Base-by-base conservation (phyloP, 345 rosid species). In the Eucalyptus globulus region DNA sequence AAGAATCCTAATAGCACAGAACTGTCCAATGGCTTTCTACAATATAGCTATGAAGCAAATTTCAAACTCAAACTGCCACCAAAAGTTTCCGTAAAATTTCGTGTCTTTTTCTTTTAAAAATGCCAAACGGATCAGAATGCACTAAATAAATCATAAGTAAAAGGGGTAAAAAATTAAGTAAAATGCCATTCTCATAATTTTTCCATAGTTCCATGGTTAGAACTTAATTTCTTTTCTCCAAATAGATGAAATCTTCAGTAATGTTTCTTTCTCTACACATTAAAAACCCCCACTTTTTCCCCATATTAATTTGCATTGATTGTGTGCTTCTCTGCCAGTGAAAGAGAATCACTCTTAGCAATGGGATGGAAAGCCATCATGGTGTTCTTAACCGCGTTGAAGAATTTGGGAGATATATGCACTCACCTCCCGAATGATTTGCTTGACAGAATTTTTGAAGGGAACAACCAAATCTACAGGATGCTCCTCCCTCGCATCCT, bases 391-490 rank as follows among this genome's bases (percentile, higher is more conserved):
- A 40, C 27, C 1, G 29, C 29, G 11, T 21, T 22, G 47, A 76
- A 40, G 45, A 40, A 43, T 76, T 76, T 76, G 85, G 47, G 9
- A 40, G 47, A 76, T 76, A 40, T 76, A 76, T 6, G 15, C 65
- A 89, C 93, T 89, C 80, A 97, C 99, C 99, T 98, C 99, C 37
- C 98, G 97, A 60, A 93, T 90, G 76, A 98, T 96, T 91, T 97
- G 99, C 91, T 97, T 98, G 88, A 93, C 95, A 11, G 99, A 98
- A 87, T 95, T 96, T 91, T 96, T 93, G 62, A 98, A 96, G 88
- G 99, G 99, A 90, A 93, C 95, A 89, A 95, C 96, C 89, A 96
- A 90, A 93, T 97, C 99, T 21, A 92, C 80, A 43, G 19, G 94
- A 34, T 49, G 93, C 43, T 93, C 93, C 89, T 93, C 97, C 31